Conservation (phyloP, 306 rosid genomes). For the Cicer arietinum region DNA sequence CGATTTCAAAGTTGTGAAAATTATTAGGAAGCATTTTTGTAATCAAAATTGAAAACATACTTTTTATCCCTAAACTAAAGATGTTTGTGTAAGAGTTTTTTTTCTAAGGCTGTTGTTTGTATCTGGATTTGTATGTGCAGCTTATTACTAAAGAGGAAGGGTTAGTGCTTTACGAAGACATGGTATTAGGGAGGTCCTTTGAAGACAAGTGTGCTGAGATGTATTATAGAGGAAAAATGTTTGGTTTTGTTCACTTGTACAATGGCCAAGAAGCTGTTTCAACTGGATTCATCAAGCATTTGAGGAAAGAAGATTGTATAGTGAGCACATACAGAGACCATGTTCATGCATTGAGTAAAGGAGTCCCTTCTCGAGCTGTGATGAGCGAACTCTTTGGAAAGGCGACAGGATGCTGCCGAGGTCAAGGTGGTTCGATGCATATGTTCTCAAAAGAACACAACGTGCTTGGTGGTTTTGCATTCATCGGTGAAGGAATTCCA, state of each 20-base stretch:
- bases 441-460: conserved; percentile 96
- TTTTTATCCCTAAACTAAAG: background rate
- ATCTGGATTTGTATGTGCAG: conserved; percentile 51
- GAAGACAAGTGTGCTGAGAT: conserved; percentile 99
- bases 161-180: conserved; percentile 89
- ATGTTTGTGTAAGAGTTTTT: background rate
- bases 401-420: conserved; percentile 96
- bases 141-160: conserved; percentile 91
- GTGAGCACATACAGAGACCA: conserved; percentile 98
- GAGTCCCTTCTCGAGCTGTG: conserved; percentile 86
- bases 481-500: conserved; percentile 98
- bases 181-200: conserved; percentile 86
- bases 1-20: background rate
- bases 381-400: conserved; percentile 99
- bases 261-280: conserved; percentile 99
- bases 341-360: conserved; percentile 97
- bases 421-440: conserved; percentile 99
- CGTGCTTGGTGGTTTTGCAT: conserved; percentile 92
- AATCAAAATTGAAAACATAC: background rate
- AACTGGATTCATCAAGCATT: conserved; percentile 90
- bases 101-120: conserved; percentile 43
- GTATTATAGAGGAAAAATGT: conserved; percentile 97
- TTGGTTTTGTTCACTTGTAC: conserved; percentile 98
- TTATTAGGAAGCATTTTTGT: background rate
- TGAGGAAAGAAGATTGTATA: conserved; percentile 75